phyloP scores from a whole-genome alignment of 148 eudicot species.

The Vaccinium myrtillus region DNA sequence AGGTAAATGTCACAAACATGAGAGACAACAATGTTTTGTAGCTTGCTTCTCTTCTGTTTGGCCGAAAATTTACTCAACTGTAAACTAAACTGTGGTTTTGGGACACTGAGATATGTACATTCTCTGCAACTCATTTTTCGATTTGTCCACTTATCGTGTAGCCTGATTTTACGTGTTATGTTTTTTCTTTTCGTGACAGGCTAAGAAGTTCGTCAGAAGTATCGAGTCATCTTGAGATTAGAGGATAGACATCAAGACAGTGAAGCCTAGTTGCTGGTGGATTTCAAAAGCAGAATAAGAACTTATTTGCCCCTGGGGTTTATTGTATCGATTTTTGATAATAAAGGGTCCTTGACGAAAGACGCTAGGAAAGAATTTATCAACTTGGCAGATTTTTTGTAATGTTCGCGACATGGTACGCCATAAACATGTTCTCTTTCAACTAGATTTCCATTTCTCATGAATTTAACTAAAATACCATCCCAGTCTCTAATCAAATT shows the following conservation, averaged over 20 bases:
- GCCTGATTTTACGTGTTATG: neutral
- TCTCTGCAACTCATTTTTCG: neutral
- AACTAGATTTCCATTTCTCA: neutral
- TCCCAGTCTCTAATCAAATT: neutral
- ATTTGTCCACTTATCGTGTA: neutral
- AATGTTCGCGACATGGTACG: neutral
- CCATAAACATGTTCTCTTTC: neutral
- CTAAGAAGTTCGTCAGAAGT: constrained; percentile 66
- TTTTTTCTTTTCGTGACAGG: constrained; percentile 39
- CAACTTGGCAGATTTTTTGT: constrained; percentile 5
- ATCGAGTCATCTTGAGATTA: constrained; percentile 50
- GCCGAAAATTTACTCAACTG: neutral
- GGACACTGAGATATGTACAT: neutral
- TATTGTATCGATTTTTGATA: constrained; percentile 12
- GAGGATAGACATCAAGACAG: neutral
- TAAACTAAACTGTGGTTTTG: neutral
- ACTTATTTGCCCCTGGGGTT: neutral
- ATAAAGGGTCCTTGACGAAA: constrained; percentile 5
- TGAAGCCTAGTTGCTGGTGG: neutral
- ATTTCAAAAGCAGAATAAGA: neutral
- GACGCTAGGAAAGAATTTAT: neutral
- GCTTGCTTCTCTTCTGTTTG: neutral
- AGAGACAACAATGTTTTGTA: neutral
- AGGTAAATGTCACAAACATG: constrained; percentile 47
- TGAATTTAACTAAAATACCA: neutral